Evolutionary conservation across 768 basidiomycete species (phyloP).

Genomic region (Amanita pseudoporphyria): DNA sequence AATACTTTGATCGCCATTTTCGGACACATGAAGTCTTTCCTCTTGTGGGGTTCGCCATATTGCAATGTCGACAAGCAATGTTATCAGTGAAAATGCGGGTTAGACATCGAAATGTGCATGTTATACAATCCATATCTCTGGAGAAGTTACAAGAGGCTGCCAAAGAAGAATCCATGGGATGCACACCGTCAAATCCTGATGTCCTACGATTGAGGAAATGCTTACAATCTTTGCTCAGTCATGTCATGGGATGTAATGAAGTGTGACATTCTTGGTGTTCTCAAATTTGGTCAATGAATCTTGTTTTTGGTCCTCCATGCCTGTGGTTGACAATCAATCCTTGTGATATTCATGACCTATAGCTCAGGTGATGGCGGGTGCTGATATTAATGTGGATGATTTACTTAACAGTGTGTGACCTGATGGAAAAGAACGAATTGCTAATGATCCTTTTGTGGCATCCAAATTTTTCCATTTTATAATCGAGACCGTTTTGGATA

Average conservation of each 20-base stretch:
- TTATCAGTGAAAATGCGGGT: slow-evolving; percentile 23
- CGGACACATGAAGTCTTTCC: slow-evolving; percentile 21
- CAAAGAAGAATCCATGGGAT: slow-evolving; percentile 15
- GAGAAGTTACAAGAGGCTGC: slow-evolving; percentile 16
- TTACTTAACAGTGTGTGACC: background rate
- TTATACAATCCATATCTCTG: slow-evolving; percentile 14
- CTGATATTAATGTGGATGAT: background rate
- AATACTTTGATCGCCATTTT: slow-evolving; percentile 22
- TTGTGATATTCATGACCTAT: slow-evolving; percentile 3
- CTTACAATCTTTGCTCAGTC: slow-evolving; percentile 4
- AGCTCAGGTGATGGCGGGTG: slow-evolving; percentile 1
- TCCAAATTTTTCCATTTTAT: slow-evolving; percentile 1
- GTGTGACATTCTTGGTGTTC: background rate
- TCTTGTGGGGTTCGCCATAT: slow-evolving; percentile 21
- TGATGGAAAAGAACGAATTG: background rate
- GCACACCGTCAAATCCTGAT: background rate
- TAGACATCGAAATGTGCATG: slow-evolving; percentile 10
- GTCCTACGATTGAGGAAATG: slow-evolving; percentile 1
- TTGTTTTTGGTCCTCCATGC: background rate
- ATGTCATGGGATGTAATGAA: slow-evolving; percentile 13
- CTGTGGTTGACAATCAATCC: slow-evolving; percentile 4
- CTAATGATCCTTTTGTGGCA: background rate
- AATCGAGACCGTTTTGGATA: background rate
- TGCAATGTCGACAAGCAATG: slow-evolving; percentile 19
- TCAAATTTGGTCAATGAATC: slow-evolving; percentile 2